Percentiles rank a stretch among this genome's conserved stretches.
These are phyloP conservation scores for Exidia glandulosa DNA, from an alignment of 768 basidiomycete species.

Conservation along the genomic window DNA sequence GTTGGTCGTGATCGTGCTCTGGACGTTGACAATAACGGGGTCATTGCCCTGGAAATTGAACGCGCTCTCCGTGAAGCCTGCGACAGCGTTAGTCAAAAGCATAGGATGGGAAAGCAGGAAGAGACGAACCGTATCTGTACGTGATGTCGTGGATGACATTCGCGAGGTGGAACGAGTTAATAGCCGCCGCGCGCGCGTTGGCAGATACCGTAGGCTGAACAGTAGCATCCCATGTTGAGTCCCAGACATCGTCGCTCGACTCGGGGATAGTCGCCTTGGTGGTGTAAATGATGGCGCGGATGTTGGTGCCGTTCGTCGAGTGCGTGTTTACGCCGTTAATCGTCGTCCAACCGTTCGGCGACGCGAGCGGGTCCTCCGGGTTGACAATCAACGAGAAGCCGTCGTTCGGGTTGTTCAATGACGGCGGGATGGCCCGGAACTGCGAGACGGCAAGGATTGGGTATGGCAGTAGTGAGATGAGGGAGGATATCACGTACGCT, in stretches of 20 bases:
- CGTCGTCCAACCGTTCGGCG: conserved; percentile 29
- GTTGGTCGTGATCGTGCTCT: not conserved
- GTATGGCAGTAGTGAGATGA: not conserved
- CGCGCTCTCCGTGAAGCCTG: conserved; percentile 24
- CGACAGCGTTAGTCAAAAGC: not conserved
- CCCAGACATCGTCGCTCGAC: conserved; percentile 11
- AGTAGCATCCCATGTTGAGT: conserved; percentile 15
- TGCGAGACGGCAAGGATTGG: not conserved
- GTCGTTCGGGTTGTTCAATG: not conserved
- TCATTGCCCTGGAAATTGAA: conserved; percentile 30
- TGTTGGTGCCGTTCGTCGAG: conserved; percentile 29
- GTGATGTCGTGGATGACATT: conserved; percentile 1
- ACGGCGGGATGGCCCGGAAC: not conserved
- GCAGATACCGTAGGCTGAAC: conserved; percentile 20
- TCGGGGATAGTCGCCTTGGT: conserved; percentile 23
- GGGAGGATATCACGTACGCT: conserved; percentile 19
- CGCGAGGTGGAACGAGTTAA: conserved; percentile 1
- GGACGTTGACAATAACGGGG: conserved; percentile 23
- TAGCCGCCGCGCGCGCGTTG: not conserved
- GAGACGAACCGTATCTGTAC: not conserved
- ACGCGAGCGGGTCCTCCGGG: conserved; percentile 22
- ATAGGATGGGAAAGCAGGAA: too few species aligned
- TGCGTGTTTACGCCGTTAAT: conserved; percentile 23
- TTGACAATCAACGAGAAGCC: not conserved
- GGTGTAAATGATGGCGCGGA: conserved; percentile 11